Evolutionary conservation across 768 basidiomycete genomes (phyloP).

Genomic region (Boletus insuetus): DNA sequence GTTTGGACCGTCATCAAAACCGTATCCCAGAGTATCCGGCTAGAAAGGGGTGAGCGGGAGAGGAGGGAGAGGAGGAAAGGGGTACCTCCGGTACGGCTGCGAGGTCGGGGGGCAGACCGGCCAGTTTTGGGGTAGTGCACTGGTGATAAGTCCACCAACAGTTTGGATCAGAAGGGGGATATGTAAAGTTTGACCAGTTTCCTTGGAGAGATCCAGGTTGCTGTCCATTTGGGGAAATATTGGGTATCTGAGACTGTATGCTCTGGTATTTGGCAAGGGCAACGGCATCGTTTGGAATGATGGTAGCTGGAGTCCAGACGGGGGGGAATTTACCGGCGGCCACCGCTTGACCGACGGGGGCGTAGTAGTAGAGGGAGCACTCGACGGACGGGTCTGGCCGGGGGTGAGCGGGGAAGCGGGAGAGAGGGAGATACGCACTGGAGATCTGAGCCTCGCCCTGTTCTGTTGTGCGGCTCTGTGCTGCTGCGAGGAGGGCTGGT

Average conservation of each 20-base stretch:
- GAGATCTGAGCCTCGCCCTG: not conserved
- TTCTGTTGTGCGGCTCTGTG: not conserved
- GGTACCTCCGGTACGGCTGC: constrained; percentile 47
- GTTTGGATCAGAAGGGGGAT: constrained; percentile 43
- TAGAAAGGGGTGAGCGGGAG: not conserved
- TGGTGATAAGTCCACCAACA: constrained; percentile 43
- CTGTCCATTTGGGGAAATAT: constrained; percentile 40
- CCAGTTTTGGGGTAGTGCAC: constrained; percentile 47
- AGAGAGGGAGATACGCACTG: too few relatives aligned
- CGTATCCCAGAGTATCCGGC: constrained; percentile 57
- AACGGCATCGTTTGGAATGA: not conserved
- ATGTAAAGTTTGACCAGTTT: constrained; percentile 34
- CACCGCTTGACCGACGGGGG: not conserved
- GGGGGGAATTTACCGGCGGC: not conserved
- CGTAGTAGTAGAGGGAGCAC: not conserved
- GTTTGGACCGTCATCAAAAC: constrained; percentile 65
- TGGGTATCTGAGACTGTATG: constrained; percentile 31
- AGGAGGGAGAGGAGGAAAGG: too few relatives aligned
- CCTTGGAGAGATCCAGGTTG: constrained; percentile 25
- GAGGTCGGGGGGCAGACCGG: constrained; percentile 44
- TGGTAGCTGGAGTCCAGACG: not conserved
- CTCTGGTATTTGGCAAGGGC: not conserved
- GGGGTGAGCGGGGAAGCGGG: too few relatives aligned
- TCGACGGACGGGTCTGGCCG: not conserved
- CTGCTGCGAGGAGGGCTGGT: not conserved